Base-by-base conservation (phyloP, 78 protist genomes). In the Dictyostelium purpureum region DNA sequence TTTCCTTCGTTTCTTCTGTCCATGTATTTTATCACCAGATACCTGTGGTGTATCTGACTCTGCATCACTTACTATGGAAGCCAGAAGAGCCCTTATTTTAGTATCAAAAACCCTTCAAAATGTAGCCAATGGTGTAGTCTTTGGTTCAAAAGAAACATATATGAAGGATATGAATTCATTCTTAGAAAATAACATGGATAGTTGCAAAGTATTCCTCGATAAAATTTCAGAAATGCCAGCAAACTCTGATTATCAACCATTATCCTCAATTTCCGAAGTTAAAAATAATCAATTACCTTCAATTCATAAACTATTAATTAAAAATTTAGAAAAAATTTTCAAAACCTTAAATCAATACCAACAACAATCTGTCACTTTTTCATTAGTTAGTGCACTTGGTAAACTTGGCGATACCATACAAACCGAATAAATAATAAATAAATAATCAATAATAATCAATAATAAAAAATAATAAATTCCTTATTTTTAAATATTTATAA, bases 111-210 rank as follows among this genome's bases (percentile, higher is more conserved):
- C 76, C 16, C 77, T 92, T 4, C 95, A 92, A 59, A 92, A 83
- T 47, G 67, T 92, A 19, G 85, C 95, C 42, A 92, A 92, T 79
- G 95, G 95, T 56, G 37, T 82, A 31, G 47, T 19, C 31, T 83
- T 92, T 59, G 95, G 95, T 31, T 16, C 81, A n/a, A 92, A 92
- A 24, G 95, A 92, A 52, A 43, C 90, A 0, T 83, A 59, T 63
- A 92, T 92, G 95, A 67, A 85, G 37, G 87, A 92, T 31, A 74
- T 92, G 90, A 92, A 92, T 40, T n/a, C 65, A 2, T 92, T 92
- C 70, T 28, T 92, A n/a, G 95, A 69, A 24, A 66, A 43, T 26
- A 92, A 92, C 38, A 67, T 73, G 33, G 92, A 85, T 16, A 40
- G 66, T 33, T 70, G 80, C 33, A 85, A 61, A 71, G 78, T 47